Base-by-base conservation (phyloP, 129 eudicot genomes). In the Arctium minus region DNA sequence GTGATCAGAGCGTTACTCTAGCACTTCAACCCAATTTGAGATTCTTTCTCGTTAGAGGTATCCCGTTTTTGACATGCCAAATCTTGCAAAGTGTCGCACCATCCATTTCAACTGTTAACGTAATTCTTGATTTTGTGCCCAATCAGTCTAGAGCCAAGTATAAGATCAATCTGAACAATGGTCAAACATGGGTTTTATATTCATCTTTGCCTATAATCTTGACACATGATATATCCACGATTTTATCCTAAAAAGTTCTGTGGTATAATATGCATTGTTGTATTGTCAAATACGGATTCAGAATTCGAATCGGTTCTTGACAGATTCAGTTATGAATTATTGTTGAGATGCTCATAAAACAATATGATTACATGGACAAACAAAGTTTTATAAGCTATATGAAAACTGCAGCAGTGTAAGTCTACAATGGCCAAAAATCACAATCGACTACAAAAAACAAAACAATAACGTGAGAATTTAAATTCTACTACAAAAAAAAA, bases 1-100 rank as follows among this genome's bases (percentile, higher is more conserved):
- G 79, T 76, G 99, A 96, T 84, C 89, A 91, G 4, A 88, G 94
- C 78, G 90, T 93, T 39, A 96, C 97, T 18, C 53, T 96, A 15
- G 99, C 90, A 62, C 72, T 90, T 70, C 97, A 95, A 75, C 89
- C 95, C 3, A 48, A 75, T 81, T 88, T 96, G 8, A 83, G 92
- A 71, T 96, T 96, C 83, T 93, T 82, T 79, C 97, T 96, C 31
- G 99, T 86, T 1, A 81, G 98, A 75, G 99, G 98, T n/a, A 87
- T 92, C 85, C 99, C 99, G 44, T 96, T 80, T 68, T 35, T 96
- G 37, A 96, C 99, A 6, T 90, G 93, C 68, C 74, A 80, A 44
- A 87, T 86, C 46, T 38, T 73, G 18, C 75, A 77, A 39, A 64
- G 33, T 1, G 82, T 85, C 29, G 46, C 77, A 1, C 79, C 92